Percentiles rank a stretch among this genome's conserved stretches.
Evolutionary conservation across 2,329 filamentous ascomycete species (phyloP).

Genomic region (Alternaria sp.): DNA sequence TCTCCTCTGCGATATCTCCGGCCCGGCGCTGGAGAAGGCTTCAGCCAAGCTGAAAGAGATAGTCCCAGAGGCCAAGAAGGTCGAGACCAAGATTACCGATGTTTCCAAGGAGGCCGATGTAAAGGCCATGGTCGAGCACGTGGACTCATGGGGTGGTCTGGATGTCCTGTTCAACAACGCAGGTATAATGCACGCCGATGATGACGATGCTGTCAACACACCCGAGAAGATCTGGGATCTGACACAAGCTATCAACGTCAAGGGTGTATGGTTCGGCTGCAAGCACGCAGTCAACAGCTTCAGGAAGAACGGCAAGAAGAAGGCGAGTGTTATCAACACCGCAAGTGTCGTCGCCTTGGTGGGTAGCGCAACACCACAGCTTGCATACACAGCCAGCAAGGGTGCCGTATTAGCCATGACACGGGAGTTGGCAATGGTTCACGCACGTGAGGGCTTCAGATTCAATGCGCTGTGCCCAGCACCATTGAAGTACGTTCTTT

Average conservation of each 20-base stretch:
- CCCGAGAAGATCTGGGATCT: slow-evolving; percentile 93
- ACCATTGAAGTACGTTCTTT: slow-evolving; percentile 72
- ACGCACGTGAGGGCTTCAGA: slow-evolving; percentile 86
- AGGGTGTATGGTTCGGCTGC: slow-evolving; percentile 96
- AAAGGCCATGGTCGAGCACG: slow-evolving; percentile 73
- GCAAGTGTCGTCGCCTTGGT: slow-evolving; percentile 88
- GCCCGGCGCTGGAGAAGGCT: slow-evolving; percentile 78
- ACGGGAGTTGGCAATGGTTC: slow-evolving; percentile 88
- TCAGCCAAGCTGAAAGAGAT: slow-evolving; percentile 77
- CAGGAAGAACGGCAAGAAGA: slow-evolving; percentile 79
- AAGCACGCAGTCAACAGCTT: slow-evolving; percentile 89
- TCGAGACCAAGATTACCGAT: slow-evolving; percentile 74
- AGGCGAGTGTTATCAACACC: slow-evolving; percentile 88
- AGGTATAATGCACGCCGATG: slow-evolving; percentile 89
- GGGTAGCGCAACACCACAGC: slow-evolving; percentile 84
- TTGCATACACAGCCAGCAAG: slow-evolving; percentile 94
- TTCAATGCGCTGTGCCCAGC: slow-evolving; percentile 93
- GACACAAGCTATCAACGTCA: slow-evolving; percentile 94
- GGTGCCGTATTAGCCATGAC: slow-evolving; percentile 91
- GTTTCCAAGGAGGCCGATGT: slow-evolving; percentile 87
- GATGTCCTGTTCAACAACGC: slow-evolving; percentile 98
- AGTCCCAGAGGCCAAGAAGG: slow-evolving; percentile 64
- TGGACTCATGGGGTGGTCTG: slow-evolving; percentile 85
- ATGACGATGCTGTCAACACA: slow-evolving; percentile 74
- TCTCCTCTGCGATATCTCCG: slow-evolving; percentile 85